A percentile compares a stretch with the other conserved stretches of the same genome.
phyloP scores from a whole-genome alignment of 1,284 basidiomycete species.

The Cutaneotrichosporon cavernicola region DNA sequence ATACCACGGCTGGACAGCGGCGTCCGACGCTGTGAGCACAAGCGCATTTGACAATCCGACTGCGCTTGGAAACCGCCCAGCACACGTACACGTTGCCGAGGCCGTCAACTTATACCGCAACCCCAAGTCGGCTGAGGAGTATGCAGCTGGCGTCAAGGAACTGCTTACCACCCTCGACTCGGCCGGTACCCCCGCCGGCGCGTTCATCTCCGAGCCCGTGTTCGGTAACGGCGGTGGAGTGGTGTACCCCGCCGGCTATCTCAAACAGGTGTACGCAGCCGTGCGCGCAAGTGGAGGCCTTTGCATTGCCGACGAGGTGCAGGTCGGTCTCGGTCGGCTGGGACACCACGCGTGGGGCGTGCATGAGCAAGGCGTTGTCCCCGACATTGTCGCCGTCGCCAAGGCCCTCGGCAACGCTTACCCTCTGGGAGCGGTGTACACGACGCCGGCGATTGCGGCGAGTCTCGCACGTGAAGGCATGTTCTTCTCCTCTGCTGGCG shows the following conservation, averaged over 20 bases:
- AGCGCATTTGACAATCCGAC: constrained; percentile 18
- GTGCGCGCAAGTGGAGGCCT: constrained; percentile 16
- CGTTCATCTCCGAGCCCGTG: constrained; percentile 20
- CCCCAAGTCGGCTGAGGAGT: neutral
- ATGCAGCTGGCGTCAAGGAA: constrained; percentile 5
- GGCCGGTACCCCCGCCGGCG: constrained; percentile 8
- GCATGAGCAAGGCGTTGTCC: constrained; percentile 6
- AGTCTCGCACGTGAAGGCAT: constrained; percentile 18
- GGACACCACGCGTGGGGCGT: constrained; percentile 19
- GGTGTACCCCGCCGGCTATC: constrained; percentile 12
- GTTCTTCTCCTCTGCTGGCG: constrained; percentile 30
- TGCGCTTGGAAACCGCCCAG: constrained; percentile 9
- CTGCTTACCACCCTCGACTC: constrained; percentile 8
- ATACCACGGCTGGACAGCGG: constrained; percentile 22
- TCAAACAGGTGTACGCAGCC: constrained; percentile 1
- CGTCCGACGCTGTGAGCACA: constrained; percentile 16
- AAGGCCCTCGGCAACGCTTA: constrained; percentile 21
- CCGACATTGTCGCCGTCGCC: constrained; percentile 19
- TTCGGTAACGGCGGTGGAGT: constrained; percentile 25
- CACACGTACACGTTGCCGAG: constrained; percentile 13
- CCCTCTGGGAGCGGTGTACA: constrained; percentile 19
- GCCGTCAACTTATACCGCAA: constrained; percentile 17
- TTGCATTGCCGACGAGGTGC: constrained; percentile 23
- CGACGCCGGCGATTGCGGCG: constrained; percentile 18
- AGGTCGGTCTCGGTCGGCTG: constrained; percentile 22